These are phyloP conservation scores for Aegilops bicornis DNA, from an alignment of 176 grass and related monocot genomes.

Conservation along the genomic window DNA sequence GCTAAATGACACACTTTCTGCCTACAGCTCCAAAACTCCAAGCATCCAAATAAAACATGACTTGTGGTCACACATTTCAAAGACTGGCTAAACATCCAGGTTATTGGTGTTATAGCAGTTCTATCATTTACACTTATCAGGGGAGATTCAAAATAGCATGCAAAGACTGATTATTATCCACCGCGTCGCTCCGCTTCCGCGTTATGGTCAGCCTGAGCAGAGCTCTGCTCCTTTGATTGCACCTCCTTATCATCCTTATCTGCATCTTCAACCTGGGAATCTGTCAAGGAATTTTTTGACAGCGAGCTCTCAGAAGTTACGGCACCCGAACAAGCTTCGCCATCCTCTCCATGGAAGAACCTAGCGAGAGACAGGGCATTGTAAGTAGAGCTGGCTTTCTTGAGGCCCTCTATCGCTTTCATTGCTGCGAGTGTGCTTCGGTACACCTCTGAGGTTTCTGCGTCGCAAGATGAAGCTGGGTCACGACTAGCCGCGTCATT, in stretches of 20 bases:
- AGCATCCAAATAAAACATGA: neutral
- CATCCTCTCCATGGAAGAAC: conserved; percentile 77
- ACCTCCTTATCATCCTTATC: conserved; percentile 53
- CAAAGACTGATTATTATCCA: conserved; percentile 26
- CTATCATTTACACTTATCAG: conserved; percentile 39
- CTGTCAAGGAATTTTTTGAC: conserved; percentile 41
- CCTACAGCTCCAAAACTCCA: neutral
- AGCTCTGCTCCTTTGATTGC: conserved; percentile 45
- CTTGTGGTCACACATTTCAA: conserved; percentile 24
- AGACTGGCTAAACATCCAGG: neutral
- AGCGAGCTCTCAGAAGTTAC: conserved; percentile 77
- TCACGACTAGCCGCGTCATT: conserved; percentile 7
- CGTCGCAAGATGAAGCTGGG: conserved; percentile 32
- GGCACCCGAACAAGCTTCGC: conserved; percentile 64
- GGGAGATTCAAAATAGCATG: neutral
- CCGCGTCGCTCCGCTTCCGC: neutral
- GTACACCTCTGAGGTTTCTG: conserved; percentile 64
- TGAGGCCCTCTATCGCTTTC: conserved; percentile 81
- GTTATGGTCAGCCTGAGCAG: neutral
- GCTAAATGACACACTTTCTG: neutral
- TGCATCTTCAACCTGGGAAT: conserved; percentile 54
- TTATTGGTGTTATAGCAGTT: conserved; percentile 29
- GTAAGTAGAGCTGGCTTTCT: conserved; percentile 85
- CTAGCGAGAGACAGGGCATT: conserved; percentile 75
- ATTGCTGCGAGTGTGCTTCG: conserved; percentile 84